Base-by-base conservation (phyloP, 1,284 basidiomycete species). In the Anthracocystis panici-leucophaei region DNA sequence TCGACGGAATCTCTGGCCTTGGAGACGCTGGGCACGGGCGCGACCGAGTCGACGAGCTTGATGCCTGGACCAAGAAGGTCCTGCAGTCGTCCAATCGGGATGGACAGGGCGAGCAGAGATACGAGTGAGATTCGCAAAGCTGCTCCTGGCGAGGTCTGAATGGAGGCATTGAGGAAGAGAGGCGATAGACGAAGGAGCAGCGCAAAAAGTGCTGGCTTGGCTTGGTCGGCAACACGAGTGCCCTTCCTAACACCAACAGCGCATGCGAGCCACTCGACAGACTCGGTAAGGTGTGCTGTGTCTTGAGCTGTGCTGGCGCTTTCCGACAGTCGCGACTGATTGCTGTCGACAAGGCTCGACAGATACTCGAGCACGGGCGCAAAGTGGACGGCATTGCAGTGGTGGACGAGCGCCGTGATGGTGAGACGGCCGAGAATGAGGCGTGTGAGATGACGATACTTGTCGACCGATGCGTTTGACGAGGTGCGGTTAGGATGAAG, bases 241-340 rank as follows among this genome's bases (percentile, higher is more conserved):
- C 83, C 83, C 61, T 85, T 85, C 6, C 83, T 61, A 2, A 79
- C 76, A 44, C 82, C 82, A 5, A 79, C 68, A 12, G 67, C 64
- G 38, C 75, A 72, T 9, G 67, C 68, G 29, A 85, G 72, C 80
- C 79, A 83, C 18, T 69, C 65, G 20, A 82, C 52, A 11, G 64
- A 63, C 56, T 71, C 74, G 6, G 65, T 65, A n/a, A 75, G 65
- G 27, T 63, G 55, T 7, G 63, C 62, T 7, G 65, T 25, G 5
- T 53, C 27, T 20, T 61, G 68, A 16, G 56, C 25, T 6, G 44
- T 51, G 51, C 40, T 33, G 5, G 21, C 20, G 2, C 45, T 45
- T 8, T 52, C 23, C 29, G 29, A 18, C 29, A 59, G 7, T n/a
- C 55, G 31, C 41, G 58, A 53, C 33, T 71, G 63, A 21, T 58